phyloP scores from a whole-genome alignment of 2,329 filamentous ascomycete genomes.

The Thielaviopsis punctulata region DNA sequence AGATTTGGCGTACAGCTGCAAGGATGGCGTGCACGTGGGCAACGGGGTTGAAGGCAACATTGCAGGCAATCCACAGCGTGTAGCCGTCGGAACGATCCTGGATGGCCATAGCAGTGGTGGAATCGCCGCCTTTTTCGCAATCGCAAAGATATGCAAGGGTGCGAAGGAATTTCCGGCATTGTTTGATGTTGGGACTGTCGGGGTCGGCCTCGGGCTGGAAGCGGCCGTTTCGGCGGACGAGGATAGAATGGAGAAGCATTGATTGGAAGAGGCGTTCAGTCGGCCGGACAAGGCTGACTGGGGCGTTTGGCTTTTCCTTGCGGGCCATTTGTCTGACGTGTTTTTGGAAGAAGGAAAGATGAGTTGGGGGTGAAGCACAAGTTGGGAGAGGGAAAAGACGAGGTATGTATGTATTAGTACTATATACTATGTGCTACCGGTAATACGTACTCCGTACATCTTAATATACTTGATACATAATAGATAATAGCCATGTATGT shows the following conservation, averaged over 20 bases:
- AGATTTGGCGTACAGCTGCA: too few relatives aligned
- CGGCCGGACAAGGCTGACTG: background rate
- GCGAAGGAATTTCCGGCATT: slow-evolving; percentile 18
- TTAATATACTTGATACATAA: too few relatives aligned
- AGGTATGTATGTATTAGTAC: too few relatives aligned
- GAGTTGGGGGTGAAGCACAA: too few relatives aligned
- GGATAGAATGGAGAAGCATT: background rate
- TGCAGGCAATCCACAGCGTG: slow-evolving; percentile 28
- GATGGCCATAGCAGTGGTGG: slow-evolving; percentile 27
- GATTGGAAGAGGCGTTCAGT: slow-evolving; percentile 3
- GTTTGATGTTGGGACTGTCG: background rate
- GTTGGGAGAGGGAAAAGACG: too few relatives aligned
- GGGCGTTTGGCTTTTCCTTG: background rate
- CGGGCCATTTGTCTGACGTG: too few relatives aligned
- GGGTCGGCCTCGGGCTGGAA: background rate
- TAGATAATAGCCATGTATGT: too few relatives aligned
- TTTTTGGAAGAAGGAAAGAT: too few relatives aligned
- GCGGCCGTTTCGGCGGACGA: background rate
- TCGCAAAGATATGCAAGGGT: slow-evolving; percentile 30
- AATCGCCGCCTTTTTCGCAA: slow-evolving; percentile 26
- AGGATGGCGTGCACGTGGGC: background rate
- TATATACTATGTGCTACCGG: too few relatives aligned
- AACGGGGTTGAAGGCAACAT: slow-evolving; percentile 14
- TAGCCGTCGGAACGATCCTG: slow-evolving; percentile 19
- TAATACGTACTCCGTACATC: too few relatives aligned